These are phyloP conservation scores for Coemansia guatemalensis DNA, from an alignment of 192 early-diverging fungal genomes.

Conservation along the genomic window DNA sequence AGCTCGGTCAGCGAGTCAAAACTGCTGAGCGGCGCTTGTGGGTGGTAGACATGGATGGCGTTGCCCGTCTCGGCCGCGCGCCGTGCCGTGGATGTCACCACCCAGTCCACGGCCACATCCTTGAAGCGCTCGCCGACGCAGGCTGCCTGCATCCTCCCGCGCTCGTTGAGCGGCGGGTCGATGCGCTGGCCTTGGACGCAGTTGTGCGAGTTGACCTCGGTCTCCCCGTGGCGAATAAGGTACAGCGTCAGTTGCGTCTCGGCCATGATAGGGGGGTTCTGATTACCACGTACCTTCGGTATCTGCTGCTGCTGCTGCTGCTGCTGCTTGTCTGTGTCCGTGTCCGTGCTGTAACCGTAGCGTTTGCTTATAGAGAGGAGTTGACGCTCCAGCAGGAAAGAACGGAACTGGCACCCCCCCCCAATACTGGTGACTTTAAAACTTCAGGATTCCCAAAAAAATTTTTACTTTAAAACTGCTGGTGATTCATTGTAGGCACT, in stretches of 20 bases:
- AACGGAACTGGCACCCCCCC: too few relatives aligned
- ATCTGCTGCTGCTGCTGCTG: slow-evolving; percentile 6
- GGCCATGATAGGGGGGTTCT: neutral
- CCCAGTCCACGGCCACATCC: slow-evolving; percentile 31
- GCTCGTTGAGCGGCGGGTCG: slow-evolving; percentile 49
- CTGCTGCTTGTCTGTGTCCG: neutral
- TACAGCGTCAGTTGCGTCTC: slow-evolving; percentile 28
- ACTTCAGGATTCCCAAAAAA: neutral
- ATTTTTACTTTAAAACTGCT: neutral
- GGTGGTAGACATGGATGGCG: slow-evolving; percentile 28
- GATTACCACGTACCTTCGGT: too few relatives aligned
- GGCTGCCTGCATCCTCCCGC: slow-evolving; percentile 31
- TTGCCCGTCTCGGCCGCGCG: slow-evolving; percentile 39
- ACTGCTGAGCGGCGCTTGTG: slow-evolving; percentile 12
- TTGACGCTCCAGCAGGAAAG: too few relatives aligned
- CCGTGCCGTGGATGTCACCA: slow-evolving; percentile 33
- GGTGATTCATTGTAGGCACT: neutral
- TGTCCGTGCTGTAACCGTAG: too few relatives aligned
- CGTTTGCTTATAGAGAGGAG: too few relatives aligned
- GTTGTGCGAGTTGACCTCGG: slow-evolving; percentile 43
- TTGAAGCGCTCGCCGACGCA: slow-evolving; percentile 36
- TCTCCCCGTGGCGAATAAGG: slow-evolving; percentile 51
- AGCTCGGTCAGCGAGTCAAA: slow-evolving; percentile 35
- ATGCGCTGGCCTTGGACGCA: slow-evolving; percentile 48
- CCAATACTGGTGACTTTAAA: too few relatives aligned